phyloP scores from a whole-genome alignment of 1,284 basidiomycete genomes.

The Tylopilus orsonianus region DNA sequence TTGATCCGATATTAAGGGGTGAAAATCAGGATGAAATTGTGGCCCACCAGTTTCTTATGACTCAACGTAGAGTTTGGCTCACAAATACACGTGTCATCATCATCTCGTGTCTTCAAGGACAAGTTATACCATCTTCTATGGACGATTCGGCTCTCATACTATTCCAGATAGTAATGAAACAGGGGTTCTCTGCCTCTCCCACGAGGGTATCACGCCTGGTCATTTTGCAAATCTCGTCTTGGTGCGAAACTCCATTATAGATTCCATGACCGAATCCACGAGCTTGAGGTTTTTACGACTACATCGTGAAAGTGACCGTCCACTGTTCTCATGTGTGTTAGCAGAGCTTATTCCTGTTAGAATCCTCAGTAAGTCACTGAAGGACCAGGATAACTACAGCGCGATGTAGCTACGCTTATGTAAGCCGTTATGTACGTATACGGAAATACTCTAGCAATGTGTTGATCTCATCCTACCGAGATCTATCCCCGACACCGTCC shows the following conservation, averaged over 20 bases:
- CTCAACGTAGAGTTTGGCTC: background rate
- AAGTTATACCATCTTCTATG: slow-evolving; percentile 6
- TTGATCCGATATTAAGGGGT: background rate
- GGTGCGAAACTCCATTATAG: slow-evolving; percentile 5
- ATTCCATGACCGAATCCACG: background rate
- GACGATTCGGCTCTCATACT: background rate
- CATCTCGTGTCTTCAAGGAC: background rate
- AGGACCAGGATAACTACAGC: no score
- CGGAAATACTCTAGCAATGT: no score
- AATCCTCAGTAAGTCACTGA: no score
- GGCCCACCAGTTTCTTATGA: background rate
- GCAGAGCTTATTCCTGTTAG: no score
- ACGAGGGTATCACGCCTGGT: background rate
- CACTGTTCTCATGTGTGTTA: slow-evolving; percentile 2
- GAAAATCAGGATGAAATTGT: slow-evolving; percentile 2
- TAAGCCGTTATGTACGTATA: no score
- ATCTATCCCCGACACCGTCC: background rate
- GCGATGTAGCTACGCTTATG: no score
- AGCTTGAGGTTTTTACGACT: slow-evolving; percentile 3
- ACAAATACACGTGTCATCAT: slow-evolving; percentile 9
- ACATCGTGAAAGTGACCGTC: background rate
- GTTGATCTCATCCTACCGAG: slow-evolving; percentile 6
- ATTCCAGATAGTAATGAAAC: background rate
- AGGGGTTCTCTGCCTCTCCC: slow-evolving; percentile 7
- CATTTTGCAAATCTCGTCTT: background rate